These are phyloP conservation scores for Backusella parvicylindrica DNA, from an alignment of 192 early-diverging fungal species.

Conservation along the genomic window DNA sequence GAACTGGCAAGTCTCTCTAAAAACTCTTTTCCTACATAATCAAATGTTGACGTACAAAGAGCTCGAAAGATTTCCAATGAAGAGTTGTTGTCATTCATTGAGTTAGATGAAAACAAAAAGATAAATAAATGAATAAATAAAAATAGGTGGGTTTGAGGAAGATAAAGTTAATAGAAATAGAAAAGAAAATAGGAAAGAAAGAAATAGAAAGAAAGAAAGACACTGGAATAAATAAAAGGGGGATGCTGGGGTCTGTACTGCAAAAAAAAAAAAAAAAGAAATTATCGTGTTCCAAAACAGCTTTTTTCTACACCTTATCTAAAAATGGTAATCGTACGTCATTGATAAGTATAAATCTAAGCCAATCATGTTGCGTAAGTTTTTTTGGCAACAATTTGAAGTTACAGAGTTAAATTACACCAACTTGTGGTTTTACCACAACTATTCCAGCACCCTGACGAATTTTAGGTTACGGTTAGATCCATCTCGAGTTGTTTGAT, in stretches of 20 bases:
- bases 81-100: background rate
- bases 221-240: background rate
- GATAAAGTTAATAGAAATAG: background rate
- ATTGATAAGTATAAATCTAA: background rate
- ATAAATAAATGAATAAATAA: background rate
- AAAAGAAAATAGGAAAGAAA: background rate
- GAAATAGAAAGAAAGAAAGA: background rate
- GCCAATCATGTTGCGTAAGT: background rate
- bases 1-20: background rate
- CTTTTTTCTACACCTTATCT: background rate
- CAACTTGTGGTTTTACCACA: background rate
- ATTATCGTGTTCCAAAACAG: background rate
- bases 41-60: slow-evolving; percentile 4
- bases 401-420: background rate
- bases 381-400: background rate
- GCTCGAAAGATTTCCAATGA: background rate
- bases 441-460: background rate
- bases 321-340: slow-evolving; percentile 1
- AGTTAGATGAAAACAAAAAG: background rate
- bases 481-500: background rate
- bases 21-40: slow-evolving; percentile 7
- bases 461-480: background rate
- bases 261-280: background rate
- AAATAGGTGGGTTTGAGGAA: background rate
- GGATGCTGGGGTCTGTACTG: background rate